Evolutionary conservation across 495 filamentous ascomycete genomes (phyloP).

Genomic region (Podospora australis): DNA sequence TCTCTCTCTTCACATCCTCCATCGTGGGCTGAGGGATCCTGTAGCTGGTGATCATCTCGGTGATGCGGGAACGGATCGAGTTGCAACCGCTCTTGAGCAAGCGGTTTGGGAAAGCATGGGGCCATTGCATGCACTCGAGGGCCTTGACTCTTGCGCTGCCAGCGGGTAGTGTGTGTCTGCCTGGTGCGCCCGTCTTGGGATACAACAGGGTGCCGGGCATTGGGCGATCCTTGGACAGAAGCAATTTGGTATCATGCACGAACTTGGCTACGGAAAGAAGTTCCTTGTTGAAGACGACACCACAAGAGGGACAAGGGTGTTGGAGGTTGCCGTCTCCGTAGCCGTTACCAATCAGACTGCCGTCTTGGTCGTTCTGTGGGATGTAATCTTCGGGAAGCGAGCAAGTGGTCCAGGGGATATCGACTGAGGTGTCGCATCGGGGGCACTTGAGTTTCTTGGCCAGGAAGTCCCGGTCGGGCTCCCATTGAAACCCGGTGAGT

Average conservation of each 20-base stretch:
- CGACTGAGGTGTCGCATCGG: conserved; percentile 36
- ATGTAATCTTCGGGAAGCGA: conserved; percentile 24
- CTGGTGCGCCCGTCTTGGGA: conserved; percentile 30
- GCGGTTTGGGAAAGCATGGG: conserved; percentile 55
- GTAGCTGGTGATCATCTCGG: conserved; percentile 24
- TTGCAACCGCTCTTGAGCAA: conserved; percentile 38
- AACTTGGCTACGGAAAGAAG: conserved; percentile 53
- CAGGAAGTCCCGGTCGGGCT: conserved; percentile 47
- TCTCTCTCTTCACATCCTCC: conserved; percentile 33
- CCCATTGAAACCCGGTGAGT: conserved; percentile 51
- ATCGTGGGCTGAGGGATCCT: conserved; percentile 30
- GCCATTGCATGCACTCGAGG: conserved; percentile 3
- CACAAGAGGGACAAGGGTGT: conserved; percentile 41
- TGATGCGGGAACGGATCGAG: conserved; percentile 28
- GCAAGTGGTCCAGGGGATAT: conserved; percentile 57
- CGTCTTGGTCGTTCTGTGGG: conserved; percentile 2
- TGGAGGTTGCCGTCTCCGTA: conserved; percentile 58
- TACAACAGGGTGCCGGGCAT: conserved; percentile 62
- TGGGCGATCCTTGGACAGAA: conserved; percentile 33
- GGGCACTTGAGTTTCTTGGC: conserved; percentile 52
- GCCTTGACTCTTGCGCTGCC: too few relatives aligned
- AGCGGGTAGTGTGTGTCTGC: too few relatives aligned
- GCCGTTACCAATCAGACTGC: conserved; percentile 41
- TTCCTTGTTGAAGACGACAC: conserved; percentile 44
- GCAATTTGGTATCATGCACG: conserved; percentile 43